phyloP scores from a whole-genome alignment of 768 basidiomycete species.

The Lactifluus hygrophoroides region DNA sequence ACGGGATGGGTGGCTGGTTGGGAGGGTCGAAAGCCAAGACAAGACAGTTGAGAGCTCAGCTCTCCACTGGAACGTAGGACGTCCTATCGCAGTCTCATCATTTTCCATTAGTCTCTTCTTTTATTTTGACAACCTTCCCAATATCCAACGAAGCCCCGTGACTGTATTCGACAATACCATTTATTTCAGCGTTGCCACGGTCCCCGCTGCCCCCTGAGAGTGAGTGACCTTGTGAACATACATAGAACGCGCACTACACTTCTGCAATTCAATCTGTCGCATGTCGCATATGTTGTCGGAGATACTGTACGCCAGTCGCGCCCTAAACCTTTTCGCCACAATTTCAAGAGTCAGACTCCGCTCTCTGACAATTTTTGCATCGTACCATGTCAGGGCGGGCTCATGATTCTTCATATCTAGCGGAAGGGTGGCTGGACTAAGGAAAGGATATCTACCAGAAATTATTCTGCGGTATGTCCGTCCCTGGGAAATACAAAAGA shows the following conservation, averaged over 20 bases:
- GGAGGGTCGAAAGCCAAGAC: neutral
- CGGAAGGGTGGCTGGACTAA: neutral
- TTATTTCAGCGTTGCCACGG: neutral
- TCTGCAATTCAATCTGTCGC: slow-evolving; percentile 4
- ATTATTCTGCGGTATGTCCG: neutral
- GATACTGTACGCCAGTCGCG: neutral
- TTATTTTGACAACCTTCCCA: slow-evolving; percentile 1
- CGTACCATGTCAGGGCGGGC: neutral
- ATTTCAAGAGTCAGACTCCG: neutral
- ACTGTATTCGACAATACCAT: neutral
- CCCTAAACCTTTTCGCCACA: slow-evolving; percentile 2
- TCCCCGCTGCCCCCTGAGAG: neutral
- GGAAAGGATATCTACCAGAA: neutral
- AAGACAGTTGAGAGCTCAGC: neutral
- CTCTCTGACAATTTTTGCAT: neutral
- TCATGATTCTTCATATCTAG: neutral
- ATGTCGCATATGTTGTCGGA: slow-evolving; percentile 8
- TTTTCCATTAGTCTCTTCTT: slow-evolving; percentile 1
- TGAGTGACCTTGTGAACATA: neutral
- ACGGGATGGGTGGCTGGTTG: neutral
- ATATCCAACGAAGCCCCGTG: neutral
- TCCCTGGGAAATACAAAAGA: neutral
- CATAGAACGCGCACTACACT: neutral
- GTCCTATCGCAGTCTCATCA: neutral
- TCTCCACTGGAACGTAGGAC: neutral